Conservation (phyloP, 805 yeast genomes). For the Teunomyces funiuensis region DNA sequence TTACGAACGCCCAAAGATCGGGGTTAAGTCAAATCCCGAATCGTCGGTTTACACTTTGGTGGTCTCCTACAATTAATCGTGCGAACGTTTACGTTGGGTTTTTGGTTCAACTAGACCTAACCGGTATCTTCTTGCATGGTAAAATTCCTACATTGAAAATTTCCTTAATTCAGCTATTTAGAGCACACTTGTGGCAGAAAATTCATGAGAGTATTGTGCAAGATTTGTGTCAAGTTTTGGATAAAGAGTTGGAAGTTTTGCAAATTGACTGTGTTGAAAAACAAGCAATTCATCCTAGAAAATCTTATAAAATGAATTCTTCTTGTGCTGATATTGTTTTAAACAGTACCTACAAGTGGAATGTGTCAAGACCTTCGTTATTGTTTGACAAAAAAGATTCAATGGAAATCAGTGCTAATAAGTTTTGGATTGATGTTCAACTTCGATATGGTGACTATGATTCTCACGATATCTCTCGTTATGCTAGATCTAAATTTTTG, state of each 20-base stretch:
- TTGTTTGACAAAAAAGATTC: conserved; percentile 69
- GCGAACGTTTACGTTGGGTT: conserved; percentile 98
- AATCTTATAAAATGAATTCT: conserved; percentile 95
- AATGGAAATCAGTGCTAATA: conserved; percentile 57
- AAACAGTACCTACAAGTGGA: conserved; percentile 77
- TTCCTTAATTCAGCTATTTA: conserved; percentile 90
- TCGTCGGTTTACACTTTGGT: conserved; percentile 96
- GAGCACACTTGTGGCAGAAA: conserved; percentile 99
- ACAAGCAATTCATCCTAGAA: conserved; percentile 93
- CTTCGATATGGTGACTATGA: conserved; percentile 96
- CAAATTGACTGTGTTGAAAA: conserved; percentile 86
- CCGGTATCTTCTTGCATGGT: conserved; percentile 96
- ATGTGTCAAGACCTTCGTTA: conserved; percentile 76
- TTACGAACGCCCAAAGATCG: conserved; percentile 96
- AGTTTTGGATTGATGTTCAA: conserved; percentile 95
- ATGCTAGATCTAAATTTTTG: conserved; percentile 86
- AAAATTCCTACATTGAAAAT: conserved; percentile 96
- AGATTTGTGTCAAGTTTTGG: conserved; percentile 89
- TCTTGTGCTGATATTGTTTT: conserved; percentile 89
- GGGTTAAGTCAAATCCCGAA: conserved; percentile 98
- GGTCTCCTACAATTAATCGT: conserved; percentile 98
- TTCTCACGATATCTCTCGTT: conserved; percentile 93
- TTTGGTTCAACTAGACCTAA: conserved; percentile 90
- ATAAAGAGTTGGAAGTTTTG: conserved; percentile 77
- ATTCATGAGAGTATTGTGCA: conserved; percentile 94